Conservation (phyloP, 768 basidiomycete species). For the Xerocomus potaroensis region DNA sequence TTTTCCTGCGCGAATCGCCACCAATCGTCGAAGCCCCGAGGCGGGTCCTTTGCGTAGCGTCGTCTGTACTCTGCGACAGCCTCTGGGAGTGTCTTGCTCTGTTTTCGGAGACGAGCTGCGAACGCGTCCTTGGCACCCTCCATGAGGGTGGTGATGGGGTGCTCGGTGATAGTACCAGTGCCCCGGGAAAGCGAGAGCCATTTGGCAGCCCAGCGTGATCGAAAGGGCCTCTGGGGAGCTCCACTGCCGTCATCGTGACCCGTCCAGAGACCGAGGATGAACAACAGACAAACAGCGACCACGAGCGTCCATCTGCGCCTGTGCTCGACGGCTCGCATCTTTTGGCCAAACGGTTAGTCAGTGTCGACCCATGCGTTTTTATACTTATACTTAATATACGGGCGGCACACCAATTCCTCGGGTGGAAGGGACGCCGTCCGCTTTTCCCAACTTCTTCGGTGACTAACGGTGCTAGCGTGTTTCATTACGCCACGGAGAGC, state of each 20-base stretch:
- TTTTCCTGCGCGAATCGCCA: conserved; percentile 73
- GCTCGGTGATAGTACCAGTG: conserved; percentile 30
- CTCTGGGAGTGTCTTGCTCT: conserved; percentile 74
- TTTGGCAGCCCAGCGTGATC: conserved; percentile 14
- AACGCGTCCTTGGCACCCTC: conserved; percentile 76
- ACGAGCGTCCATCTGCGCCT: conserved; percentile 37
- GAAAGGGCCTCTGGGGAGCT: background rate
- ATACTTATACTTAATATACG: too few relatives aligned
- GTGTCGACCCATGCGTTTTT: too few relatives aligned
- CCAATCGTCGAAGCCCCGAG: conserved; percentile 90
- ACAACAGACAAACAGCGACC: conserved; percentile 40
- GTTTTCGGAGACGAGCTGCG: conserved; percentile 57
- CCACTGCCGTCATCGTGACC: conserved; percentile 25
- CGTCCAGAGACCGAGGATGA: conserved; percentile 49
- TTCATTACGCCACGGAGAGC: too few relatives aligned
- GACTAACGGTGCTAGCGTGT: too few relatives aligned
- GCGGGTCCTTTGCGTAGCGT: conserved; percentile 76
- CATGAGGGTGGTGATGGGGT: conserved; percentile 87
- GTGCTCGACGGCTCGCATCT: background rate
- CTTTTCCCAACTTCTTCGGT: too few relatives aligned
- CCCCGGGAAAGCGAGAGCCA: conserved; percentile 19
- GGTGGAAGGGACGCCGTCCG: too few relatives aligned
- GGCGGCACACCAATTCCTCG: too few relatives aligned
- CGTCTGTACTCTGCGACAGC: conserved; percentile 81
- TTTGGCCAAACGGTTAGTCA: background rate